Conservation (phyloP, 2,329 filamentous ascomycete genomes). For the Arthrobotrys sinensis region DNA sequence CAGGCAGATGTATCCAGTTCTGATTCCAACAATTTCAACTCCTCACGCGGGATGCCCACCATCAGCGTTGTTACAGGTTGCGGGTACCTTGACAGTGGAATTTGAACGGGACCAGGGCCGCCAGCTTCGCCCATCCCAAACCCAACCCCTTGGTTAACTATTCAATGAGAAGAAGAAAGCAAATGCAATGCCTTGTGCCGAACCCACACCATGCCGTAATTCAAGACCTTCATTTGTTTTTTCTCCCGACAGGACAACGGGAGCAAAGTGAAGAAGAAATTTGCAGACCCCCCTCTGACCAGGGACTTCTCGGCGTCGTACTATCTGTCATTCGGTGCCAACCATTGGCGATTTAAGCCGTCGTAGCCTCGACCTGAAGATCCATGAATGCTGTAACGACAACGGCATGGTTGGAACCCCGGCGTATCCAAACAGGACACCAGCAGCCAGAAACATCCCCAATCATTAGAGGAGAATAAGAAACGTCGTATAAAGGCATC, state of each 20-base stretch:
- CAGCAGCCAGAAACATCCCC: slow-evolving; percentile 36
- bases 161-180: slow-evolving; percentile 32
- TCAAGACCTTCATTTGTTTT: slow-evolving; percentile 17
- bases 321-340: slow-evolving; percentile 4
- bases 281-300: slow-evolving; percentile 12
- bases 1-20: slow-evolving; percentile 9
- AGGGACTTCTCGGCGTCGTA: slow-evolving; percentile 39
- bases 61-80: slow-evolving; percentile 33
- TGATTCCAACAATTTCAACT: slow-evolving; percentile 58
- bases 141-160: slow-evolving; percentile 52
- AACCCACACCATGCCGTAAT: slow-evolving; percentile 41
- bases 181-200: slow-evolving; percentile 8
- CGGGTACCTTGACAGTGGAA: slow-evolving; percentile 51
- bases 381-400: slow-evolving; percentile 34
- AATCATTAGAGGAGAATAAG: slow-evolving; percentile 21
- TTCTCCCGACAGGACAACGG: slow-evolving; percentile 20
- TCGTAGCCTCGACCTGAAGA: slow-evolving; percentile 7
- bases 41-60: slow-evolving; percentile 37
- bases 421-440: slow-evolving; percentile 5
- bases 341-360: slow-evolving; percentile 18
- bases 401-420: slow-evolving; percentile 16
- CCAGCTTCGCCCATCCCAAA: slow-evolving; percentile 23
- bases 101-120: slow-evolving; percentile 25
- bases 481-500: slow-evolving; percentile 39
- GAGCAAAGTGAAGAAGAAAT: slow-evolving; percentile 7